Base-by-base conservation (phyloP, 352 stramenopile species). In the Phytophthora syringae region DNA sequence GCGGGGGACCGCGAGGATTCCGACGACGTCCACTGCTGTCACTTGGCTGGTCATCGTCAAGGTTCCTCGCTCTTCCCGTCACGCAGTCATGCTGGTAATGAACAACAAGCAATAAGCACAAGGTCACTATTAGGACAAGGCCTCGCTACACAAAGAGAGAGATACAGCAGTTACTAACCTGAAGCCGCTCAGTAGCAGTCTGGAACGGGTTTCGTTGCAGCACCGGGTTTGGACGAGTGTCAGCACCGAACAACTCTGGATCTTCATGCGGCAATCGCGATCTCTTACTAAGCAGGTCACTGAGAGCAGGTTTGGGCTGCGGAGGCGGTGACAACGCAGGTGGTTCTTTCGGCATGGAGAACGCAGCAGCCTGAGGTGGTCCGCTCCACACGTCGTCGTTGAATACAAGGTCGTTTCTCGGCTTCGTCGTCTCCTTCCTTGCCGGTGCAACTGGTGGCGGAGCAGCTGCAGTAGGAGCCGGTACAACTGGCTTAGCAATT, bases 101-200 rank as follows among this genome's bases (percentile, higher is more conserved):
- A 12, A 34, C 44, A 43, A 22, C 2, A 52, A 20, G n/a, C 20
- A 40, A 37, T 7, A 54, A 12, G 4, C 11, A 7, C 11, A 15
- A 49, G n/a, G 15, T 12, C 30, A 16, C 27, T 21, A 16, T 42
- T 18, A 42, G 36, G 15, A 21, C 36, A 42, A 20, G 6, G 13
- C n/a, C 15, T 42, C 13, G 36, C 36, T 42, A 13, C 36, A 42
- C 36, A 42, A 5, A 20, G 13, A 42, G 15, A 42, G 6, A 53
- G 2, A 27, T n/a, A n/a, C n/a, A n/a, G n/a, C n/a, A 12, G 16
- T 13, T 25, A 9, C 15, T 47, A 9, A 92, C 84, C 64, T 89
- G 76, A 3, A 95, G 72, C 52, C 79, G 84, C 53, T 93, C 78
- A 2, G 76, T 71, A 39, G 86, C 86, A 9, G 86, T 95, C 36